A percentile compares a stretch with the other conserved stretches of the same genome.
Evolutionary conservation across 805 yeast genomes (phyloP).

Genomic region (Nakazawaea populi): DNA sequence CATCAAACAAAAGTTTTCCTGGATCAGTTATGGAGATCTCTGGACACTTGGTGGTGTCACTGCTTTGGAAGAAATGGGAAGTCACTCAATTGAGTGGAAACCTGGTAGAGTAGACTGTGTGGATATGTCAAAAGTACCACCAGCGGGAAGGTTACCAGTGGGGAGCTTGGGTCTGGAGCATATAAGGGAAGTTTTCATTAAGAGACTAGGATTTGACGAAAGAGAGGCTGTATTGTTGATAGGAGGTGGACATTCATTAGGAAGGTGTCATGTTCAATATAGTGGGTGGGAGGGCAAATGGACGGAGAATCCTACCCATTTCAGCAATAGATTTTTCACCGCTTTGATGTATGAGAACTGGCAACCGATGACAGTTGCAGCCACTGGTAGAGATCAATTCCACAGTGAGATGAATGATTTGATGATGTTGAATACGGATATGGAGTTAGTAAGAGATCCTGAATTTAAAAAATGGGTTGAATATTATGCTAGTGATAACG

Average conservation of each 20-base stretch:
- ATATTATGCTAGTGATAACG: conserved; percentile 61
- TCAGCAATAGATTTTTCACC: conserved; percentile 37
- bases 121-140: conserved; percentile 46
- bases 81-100: conserved; percentile 76
- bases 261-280: conserved; percentile 60
- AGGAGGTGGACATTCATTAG: conserved; percentile 75
- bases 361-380: conserved; percentile 37
- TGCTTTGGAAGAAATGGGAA: conserved; percentile 74
- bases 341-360: conserved; percentile 48
- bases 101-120: conserved; percentile 68
- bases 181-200: conserved; percentile 51
- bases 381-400: conserved; percentile 35
- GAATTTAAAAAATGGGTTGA: conserved; percentile 56
- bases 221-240: conserved; percentile 68
- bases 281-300: conserved; percentile 47
- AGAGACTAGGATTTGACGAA: conserved; percentile 62
- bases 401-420: conserved; percentile 32
- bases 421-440: conserved; percentile 87
- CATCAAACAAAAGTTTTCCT: conserved; percentile 50
- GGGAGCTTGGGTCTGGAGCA: conserved; percentile 62
- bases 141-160: conserved; percentile 69
- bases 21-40: conserved; percentile 76
- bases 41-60: conserved; percentile 76
- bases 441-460: conserved; percentile 59
- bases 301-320: conserved; percentile 34